phyloP scores from a whole-genome alignment of 352 stramenopile genomes.

The Phytophthora cactorum region DNA sequence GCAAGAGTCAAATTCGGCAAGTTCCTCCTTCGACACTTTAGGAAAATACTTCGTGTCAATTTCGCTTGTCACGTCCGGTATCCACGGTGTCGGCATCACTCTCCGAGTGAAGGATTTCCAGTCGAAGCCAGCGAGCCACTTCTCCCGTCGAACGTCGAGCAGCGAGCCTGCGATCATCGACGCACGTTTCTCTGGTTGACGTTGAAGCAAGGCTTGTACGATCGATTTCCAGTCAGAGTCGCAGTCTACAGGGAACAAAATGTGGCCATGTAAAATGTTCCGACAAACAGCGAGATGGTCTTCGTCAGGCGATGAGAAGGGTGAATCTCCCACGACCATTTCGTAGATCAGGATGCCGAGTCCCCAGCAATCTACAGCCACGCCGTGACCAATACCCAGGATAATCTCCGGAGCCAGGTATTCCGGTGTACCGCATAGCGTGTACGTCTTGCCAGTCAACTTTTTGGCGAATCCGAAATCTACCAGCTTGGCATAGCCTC shows the following conservation, averaged over 20 bases:
- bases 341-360: constrained; percentile 96
- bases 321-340: constrained; percentile 95
- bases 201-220: constrained; percentile 48
- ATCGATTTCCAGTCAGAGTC: constrained; percentile 48
- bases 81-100: constrained; percentile 49
- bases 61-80: constrained; percentile 43
- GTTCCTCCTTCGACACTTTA: constrained; percentile 37
- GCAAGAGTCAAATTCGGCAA: constrained; percentile 45
- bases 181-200: constrained; percentile 49
- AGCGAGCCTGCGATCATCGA: constrained; percentile 36
- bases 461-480: constrained; percentile 86
- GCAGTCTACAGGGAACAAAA: constrained; percentile 87
- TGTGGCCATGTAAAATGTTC: constrained; percentile 92
- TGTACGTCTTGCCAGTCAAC: constrained; percentile 76
- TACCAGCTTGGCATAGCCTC: constrained; percentile 70
- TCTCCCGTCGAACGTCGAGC: constrained; percentile 38
- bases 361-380: constrained; percentile 95
- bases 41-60: constrained; percentile 53
- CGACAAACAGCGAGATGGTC: constrained; percentile 96
- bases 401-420: constrained; percentile 90
- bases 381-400: constrained; percentile 80
- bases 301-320: constrained; percentile 91
- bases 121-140: constrained; percentile 53
- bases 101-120: constrained; percentile 47
- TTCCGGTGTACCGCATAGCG: constrained; percentile 80